Evolutionary conservation across 2,329 filamentous ascomycete species (phyloP), one percentile per base, ranked within the genome.

Genomic region (Xylaria sp.): DNA sequence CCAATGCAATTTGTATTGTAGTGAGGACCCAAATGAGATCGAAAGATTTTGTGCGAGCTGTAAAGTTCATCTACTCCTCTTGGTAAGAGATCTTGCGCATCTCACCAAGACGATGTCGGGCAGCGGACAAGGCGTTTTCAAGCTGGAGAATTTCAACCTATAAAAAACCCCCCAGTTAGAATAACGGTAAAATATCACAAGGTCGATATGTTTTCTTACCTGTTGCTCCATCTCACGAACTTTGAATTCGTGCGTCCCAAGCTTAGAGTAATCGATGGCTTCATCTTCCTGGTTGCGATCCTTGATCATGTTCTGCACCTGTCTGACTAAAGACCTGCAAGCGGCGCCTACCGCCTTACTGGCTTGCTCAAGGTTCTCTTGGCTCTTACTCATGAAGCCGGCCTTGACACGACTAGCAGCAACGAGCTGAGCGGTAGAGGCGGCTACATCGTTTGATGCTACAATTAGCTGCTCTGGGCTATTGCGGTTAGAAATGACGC

Each of bases 201-300:
- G 47, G 48, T 53, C 42, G 21, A 54, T 0, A 16, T 25, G 2
- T 23, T 35, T 42, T 53, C 87, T 76, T 86, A 97, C 94, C 92
- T 99, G 96, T 79, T 99, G 96, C 84, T 99, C 96, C 96, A 99
- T 99, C 84, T 99, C 94, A 75, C 92, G 88, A 60, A 98, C 94
- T 87, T 99, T 99, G 86, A 99, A 98, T 83, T 99, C 96, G 81
- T 98, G 95, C 37, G 92, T 90, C 70, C 93, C 94, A 55, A 99
- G 84, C 83, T 94, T 93, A 51, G 87, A 86, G 81, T 98, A 99
- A 80, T 99, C 96, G 25, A 97, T 90, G 60, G 88, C 85, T 63
- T 97, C 94, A 42, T 95, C 93, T 51, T 93, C 93, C 70, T 88
- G 87, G 79, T 93, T 90, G 77, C 93, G 90, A 81, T 97, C 92